A percentile compares a stretch with the other conserved stretches of the same genome.
These are phyloP conservation scores for Erodium trifolium DNA, from an alignment of 441 rosid genomes.

Conservation along the genomic window DNA sequence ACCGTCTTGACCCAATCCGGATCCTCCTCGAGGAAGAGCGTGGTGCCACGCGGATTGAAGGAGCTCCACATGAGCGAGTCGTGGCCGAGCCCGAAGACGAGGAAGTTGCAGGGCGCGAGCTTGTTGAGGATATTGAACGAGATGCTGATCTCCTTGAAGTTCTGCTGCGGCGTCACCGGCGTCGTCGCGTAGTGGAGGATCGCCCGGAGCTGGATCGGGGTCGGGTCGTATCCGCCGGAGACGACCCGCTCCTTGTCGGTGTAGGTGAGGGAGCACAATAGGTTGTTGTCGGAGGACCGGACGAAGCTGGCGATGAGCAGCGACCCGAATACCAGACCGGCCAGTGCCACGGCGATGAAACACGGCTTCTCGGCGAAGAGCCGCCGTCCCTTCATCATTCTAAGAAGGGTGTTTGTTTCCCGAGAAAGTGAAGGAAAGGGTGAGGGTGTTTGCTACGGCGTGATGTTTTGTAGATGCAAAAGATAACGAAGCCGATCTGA, in stretches of 20 bases:
- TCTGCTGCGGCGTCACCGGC: conserved; percentile 53
- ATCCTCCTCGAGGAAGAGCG: conserved; percentile 78
- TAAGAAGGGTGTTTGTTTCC: too few species aligned
- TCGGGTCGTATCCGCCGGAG: conserved; percentile 30
- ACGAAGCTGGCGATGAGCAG: conserved; percentile 35
- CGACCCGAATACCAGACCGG: conserved; percentile 39
- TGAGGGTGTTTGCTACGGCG: too few species aligned
- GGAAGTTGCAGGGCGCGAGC: conserved; percentile 61
- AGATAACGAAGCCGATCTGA: too few species aligned
- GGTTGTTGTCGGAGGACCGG: conserved; percentile 32
- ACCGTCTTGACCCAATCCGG: conserved; percentile 63
- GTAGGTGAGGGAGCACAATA: conserved; percentile 40
- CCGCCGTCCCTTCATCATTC: conserved; percentile 26
- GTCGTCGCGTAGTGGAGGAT: conserved; percentile 87
- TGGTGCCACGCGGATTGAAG: conserved; percentile 62
- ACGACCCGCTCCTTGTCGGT: conserved; percentile 15
- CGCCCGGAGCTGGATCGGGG: conserved; percentile 63
- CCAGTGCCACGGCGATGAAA: conserved; percentile 27
- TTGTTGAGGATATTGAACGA: conserved; percentile 50
- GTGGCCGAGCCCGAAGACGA: conserved; percentile 81
- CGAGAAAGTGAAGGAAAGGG: too few species aligned
- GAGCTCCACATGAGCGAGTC: conserved; percentile 91
- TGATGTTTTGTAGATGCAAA: too few species aligned
- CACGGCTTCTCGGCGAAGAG: conserved; percentile 32
- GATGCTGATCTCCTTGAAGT: conserved; percentile 45